Base-by-base conservation (phyloP, 1,139 yeast species). In the Taiozyma onychis region DNA sequence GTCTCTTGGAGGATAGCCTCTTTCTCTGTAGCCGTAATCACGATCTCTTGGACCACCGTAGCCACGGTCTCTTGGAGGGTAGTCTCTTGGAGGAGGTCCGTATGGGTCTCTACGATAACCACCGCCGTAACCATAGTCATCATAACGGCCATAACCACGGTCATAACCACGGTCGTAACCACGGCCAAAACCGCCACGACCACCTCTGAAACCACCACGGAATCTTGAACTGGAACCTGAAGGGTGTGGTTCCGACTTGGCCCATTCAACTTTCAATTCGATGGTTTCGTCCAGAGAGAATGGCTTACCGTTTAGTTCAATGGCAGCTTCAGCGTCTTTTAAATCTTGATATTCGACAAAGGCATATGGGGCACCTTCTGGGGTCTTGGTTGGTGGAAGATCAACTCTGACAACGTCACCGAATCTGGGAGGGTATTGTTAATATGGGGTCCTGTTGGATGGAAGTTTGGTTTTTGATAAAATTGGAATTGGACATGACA, bases 391-490 rank as follows among this genome's bases (percentile, higher is more conserved):
- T 49, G 88, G 88, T 39, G 88, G 85, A 51, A 84, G 81, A 59
- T 81, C 88, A 54, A 85, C 80, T 66, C 88, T 76, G 49, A 81
- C 80, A 48, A 84, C 70, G 57, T 78, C 78, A 45, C 90, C 90
- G 58, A 66, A 81, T 65, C 87, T 81, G 48, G 39, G 44, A 18
- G 24, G 24, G 21, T 43, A 26, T 43, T 58, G 58, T 58, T 58
- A 54, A 51, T 53, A 47, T 39, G 34, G 18, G 44, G 44, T 32
- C 16, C 43, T 47, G 34, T 35, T n/a, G 39, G 39, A 34, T 2
- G 24, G 24, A 34, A 30, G 37, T 24, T 30, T 18, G 14, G 26
- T 39, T 32, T 16, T 16, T 45, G 32, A 39, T n/a, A 39, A 43
- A 44, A n/a, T 47, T 47, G 45, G 41, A 32, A 21, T 45, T 30